These are phyloP conservation scores for Xylaria sp. DNA, from an alignment of 2,329 filamentous ascomycete species.

Conservation along the genomic window DNA sequence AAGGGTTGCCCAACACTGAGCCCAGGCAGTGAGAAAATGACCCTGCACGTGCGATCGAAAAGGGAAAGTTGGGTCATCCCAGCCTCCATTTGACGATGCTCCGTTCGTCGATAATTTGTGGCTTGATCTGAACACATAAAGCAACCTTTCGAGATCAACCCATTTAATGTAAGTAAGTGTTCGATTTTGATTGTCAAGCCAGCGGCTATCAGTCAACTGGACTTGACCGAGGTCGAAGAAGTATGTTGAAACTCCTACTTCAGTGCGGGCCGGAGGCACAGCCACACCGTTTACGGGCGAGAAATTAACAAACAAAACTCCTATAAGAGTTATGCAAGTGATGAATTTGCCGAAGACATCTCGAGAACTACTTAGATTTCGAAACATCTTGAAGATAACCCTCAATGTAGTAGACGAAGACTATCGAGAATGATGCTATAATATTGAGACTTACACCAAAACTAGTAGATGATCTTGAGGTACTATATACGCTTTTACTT, in stretches of 20 bases:
- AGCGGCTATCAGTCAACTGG: conserved; percentile 53
- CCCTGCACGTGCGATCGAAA: conserved; percentile 64
- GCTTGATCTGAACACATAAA: conserved; percentile 60
- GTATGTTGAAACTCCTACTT: conserved; percentile 50
- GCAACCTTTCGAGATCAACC: conserved; percentile 57
- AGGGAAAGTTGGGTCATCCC: conserved; percentile 65
- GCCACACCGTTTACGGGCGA: conserved; percentile 38
- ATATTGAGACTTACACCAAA: neutral
- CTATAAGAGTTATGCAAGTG: conserved; percentile 17
- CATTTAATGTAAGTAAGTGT: conserved; percentile 59
- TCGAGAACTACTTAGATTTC: neutral
- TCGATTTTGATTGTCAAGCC: conserved; percentile 57
- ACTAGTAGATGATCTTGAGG: neutral
- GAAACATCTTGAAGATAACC: conserved; percentile 13
- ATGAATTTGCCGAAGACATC: conserved; percentile 13
- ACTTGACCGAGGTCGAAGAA: conserved; percentile 55
- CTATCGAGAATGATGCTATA: neutral
- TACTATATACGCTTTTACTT: neutral
- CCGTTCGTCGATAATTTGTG: conserved; percentile 59
- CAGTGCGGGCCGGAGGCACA: conserved; percentile 43
- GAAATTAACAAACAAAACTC: conserved; percentile 22
- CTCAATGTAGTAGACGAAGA: neutral
- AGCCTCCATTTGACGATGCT: conserved; percentile 59
- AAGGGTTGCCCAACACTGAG: conserved; percentile 58
- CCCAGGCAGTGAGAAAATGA: conserved; percentile 62